Evolutionary conservation across 805 yeast species (phyloP), one percentile per base, ranked within the genome.

Genomic region (Sungouiozyma intestinalis): DNA sequence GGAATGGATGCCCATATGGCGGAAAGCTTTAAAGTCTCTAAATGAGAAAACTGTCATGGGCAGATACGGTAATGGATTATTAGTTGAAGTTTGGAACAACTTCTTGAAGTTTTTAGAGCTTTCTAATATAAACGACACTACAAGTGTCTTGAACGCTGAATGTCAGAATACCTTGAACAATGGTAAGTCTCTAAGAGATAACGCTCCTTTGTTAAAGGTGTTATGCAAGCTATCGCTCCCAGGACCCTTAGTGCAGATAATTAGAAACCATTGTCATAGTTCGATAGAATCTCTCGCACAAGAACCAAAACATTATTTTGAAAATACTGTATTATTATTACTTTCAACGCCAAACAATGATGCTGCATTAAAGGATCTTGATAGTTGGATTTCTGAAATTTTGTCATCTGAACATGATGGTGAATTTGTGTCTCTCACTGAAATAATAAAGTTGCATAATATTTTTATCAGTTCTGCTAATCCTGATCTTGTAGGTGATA

Each of bases 1-100:
- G 0, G 53, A 54, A 16, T 60, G 53, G 57, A 46, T 47, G 17
- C 48, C 55, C 3, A 45, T 66, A 8, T 56, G 70, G 57, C 48
- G 48, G 19, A 45, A 48, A 2, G 51, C 58, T 42, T 48, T 62
- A 27, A 36, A 47, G 9, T 39, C 45, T 5, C 63, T 66, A 39
- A 49, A 57, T 9, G 44, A 49, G 2, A 60, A 55, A 45, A 52
- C 61, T 20, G 52, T 53, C 15, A 47, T 58, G 16, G 58, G 66
- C 0, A 57, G 63, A 44, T 54, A 45, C 35, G 65, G 67, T 20
- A 46, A 53, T 1, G 50, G 57, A 17, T 52, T 60, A 39, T 52
- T 64, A 27, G 43, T 47, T 6, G 61, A 64, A 35, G 59, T 65
- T 21, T 56, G 67, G 56, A 42, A 27, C 1, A 35, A 57, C 14